phyloP scores from a whole-genome alignment of 2,329 filamentous ascomycete species.

The Passalora sequoiae region DNA sequence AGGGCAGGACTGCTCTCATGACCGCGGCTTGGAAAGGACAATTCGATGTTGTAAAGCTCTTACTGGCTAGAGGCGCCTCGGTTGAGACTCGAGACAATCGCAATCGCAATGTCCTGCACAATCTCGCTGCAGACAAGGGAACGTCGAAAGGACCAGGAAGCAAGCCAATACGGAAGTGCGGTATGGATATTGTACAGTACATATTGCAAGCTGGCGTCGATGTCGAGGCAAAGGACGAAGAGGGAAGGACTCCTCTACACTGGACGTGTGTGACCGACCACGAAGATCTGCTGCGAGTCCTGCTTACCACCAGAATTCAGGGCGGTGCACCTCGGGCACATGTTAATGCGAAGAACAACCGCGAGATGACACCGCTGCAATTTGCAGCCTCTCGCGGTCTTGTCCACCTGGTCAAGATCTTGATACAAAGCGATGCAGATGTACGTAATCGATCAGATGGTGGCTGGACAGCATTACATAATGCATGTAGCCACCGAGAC shows the following conservation, averaged over 20 bases:
- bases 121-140: slow-evolving; percentile 40
- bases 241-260: slow-evolving; percentile 24
- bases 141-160: slow-evolving; percentile 12
- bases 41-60: slow-evolving; percentile 35
- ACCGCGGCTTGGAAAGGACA: slow-evolving; percentile 42
- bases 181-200: slow-evolving; percentile 21
- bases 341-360: slow-evolving; percentile 20
- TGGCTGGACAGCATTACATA: slow-evolving; percentile 83
- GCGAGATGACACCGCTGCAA: slow-evolving; percentile 23
- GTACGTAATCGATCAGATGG: slow-evolving; percentile 84
- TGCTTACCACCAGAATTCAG: slow-evolving; percentile 17
- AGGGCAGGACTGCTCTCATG: slow-evolving; percentile 42
- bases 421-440: slow-evolving; percentile 88
- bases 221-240: slow-evolving; percentile 21
- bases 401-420: slow-evolving; percentile 62
- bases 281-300: slow-evolving; percentile 18
- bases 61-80: slow-evolving; percentile 31
- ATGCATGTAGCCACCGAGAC: slow-evolving; percentile 19
- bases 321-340: slow-evolving; percentile 17
- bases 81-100: slow-evolving; percentile 22
- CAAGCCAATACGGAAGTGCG: slow-evolving; percentile 16
- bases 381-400: slow-evolving; percentile 20
- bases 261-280: slow-evolving; percentile 26
- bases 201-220: slow-evolving; percentile 23
- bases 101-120: slow-evolving; percentile 35